Evolutionary conservation across 2,329 filamentous ascomycete species (phyloP).

Genomic region (Dothidotthia symphoricarpi): DNA sequence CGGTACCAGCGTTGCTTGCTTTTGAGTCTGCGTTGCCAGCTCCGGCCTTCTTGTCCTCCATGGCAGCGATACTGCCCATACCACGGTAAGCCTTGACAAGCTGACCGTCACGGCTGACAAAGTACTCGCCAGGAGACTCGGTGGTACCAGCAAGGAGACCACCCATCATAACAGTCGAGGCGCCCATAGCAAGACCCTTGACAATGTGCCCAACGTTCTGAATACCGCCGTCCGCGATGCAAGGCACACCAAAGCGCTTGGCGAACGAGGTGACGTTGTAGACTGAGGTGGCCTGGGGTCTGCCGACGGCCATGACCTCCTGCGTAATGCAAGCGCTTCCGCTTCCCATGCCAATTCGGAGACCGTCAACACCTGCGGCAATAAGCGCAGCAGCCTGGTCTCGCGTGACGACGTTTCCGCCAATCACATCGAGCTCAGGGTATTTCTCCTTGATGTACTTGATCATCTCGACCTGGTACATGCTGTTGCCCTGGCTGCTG

Average conservation of each 20-base stretch:
- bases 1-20: constrained; percentile 86
- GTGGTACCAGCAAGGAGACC: constrained; percentile 95
- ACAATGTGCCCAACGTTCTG: constrained; percentile 99
- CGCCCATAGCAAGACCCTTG: constrained; percentile 92
- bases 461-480: constrained; percentile 99
- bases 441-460: constrained; percentile 89
- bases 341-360: constrained; percentile 98
- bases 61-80: constrained; percentile 98
- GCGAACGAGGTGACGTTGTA: constrained; percentile 88
- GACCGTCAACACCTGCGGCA: constrained; percentile 88
- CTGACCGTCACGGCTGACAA: constrained; percentile 93
- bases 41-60: constrained; percentile 98
- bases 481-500: constrained; percentile 95
- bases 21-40: constrained; percentile 67
- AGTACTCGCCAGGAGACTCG: constrained; percentile 94
- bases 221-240: constrained; percentile 95
- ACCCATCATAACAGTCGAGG: constrained; percentile 98
- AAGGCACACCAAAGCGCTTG: constrained; percentile 89
- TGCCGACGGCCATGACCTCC: constrained; percentile 98
- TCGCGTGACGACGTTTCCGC: constrained; percentile 95
- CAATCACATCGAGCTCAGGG: constrained; percentile 88
- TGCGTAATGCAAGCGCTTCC: constrained; percentile 98
- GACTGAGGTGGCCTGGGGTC: constrained; percentile 91
- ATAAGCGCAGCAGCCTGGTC: constrained; percentile 93
- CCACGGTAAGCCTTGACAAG: constrained; percentile 98